Evolutionary conservation across 257 asterid species (phyloP).

Genomic region (Penstemon barbatus): DNA sequence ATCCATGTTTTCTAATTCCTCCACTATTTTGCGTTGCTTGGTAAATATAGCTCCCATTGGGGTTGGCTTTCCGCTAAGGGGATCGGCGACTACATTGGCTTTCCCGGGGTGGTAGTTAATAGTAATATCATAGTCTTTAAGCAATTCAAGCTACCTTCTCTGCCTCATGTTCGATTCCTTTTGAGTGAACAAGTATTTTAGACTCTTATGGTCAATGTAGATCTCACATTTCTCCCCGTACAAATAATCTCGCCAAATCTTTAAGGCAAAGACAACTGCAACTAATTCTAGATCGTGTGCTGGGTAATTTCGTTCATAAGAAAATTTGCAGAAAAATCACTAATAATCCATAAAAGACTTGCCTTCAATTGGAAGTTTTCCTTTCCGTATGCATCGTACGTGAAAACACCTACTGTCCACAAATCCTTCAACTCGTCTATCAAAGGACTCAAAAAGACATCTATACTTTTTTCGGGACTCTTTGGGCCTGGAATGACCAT

Average conservation of each 20-base stretch:
- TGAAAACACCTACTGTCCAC: too few relatives aligned
- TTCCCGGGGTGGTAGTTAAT: not conserved
- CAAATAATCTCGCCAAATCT: not conserved
- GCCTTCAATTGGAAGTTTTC: too few relatives aligned
- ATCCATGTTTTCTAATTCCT: too few relatives aligned
- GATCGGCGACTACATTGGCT: not conserved
- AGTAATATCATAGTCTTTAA: not conserved
- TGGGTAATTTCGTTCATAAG: not conserved
- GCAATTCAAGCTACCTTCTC: not conserved
- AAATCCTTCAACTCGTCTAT: too few relatives aligned
- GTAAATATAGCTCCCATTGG: too few relatives aligned
- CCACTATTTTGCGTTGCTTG: too few relatives aligned
- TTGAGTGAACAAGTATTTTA: not conserved
- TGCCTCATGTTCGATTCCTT: not conserved
- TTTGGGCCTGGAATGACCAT: too few relatives aligned
- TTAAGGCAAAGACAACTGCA: not conserved
- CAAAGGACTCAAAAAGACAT: too few relatives aligned
- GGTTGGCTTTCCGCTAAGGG: not conserved
- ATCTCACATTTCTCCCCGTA: not conserved
- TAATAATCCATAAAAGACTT: too few relatives aligned
- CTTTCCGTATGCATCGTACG: too few relatives aligned
- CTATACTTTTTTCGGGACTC: too few relatives aligned
- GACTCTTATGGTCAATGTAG: slow-evolving; percentile 1
- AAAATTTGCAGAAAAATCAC: too few relatives aligned
- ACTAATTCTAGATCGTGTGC: not conserved